These are phyloP conservation scores for Onygena corvina DNA, from an alignment of 2,329 filamentous ascomycete genomes.

Conservation along the genomic window DNA sequence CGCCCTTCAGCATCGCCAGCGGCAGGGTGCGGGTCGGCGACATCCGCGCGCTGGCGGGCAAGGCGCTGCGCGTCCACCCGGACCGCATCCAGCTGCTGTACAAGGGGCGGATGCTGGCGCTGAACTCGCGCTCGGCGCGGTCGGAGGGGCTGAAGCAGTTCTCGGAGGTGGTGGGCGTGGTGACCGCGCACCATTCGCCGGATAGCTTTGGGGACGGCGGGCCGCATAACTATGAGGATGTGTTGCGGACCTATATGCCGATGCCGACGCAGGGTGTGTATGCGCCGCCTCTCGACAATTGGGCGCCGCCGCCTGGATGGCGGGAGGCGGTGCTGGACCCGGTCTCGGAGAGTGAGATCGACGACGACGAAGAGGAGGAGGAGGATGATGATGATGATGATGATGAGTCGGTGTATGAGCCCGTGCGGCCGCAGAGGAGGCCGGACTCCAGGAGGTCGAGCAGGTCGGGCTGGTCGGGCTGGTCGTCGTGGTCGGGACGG, in stretches of 20 bases:
- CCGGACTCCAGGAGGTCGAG: too few species aligned
- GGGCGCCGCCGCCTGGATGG: too few species aligned
- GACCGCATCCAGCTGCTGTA: conserved; percentile 35
- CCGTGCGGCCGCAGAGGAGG: too few species aligned
- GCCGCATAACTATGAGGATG: background rate
- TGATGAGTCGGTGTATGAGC: too few species aligned
- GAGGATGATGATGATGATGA: background rate
- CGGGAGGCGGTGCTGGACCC: background rate
- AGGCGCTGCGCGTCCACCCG: conserved; percentile 25
- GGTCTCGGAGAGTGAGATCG: background rate
- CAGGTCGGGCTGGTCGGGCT: too few species aligned
- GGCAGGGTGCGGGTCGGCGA: conserved; percentile 33
- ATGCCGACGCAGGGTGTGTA: too few species aligned
- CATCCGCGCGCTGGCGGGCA: conserved; percentile 32
- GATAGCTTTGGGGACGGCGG: background rate
- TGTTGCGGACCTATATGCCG: background rate
- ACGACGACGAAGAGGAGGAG: background rate
- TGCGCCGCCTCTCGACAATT: too few species aligned
- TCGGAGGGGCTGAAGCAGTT: conserved; percentile 38
- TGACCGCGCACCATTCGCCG: conserved; percentile 14
- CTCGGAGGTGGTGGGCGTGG: conserved; percentile 37
- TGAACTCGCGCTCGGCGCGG: conserved; percentile 25
- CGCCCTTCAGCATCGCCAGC: conserved; percentile 37
- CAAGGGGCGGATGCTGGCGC: conserved; percentile 36
- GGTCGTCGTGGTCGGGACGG: too few species aligned